Evolutionary conservation across 257 asterid species (phyloP).

Genomic region (Solanum infundibuliforme): DNA sequence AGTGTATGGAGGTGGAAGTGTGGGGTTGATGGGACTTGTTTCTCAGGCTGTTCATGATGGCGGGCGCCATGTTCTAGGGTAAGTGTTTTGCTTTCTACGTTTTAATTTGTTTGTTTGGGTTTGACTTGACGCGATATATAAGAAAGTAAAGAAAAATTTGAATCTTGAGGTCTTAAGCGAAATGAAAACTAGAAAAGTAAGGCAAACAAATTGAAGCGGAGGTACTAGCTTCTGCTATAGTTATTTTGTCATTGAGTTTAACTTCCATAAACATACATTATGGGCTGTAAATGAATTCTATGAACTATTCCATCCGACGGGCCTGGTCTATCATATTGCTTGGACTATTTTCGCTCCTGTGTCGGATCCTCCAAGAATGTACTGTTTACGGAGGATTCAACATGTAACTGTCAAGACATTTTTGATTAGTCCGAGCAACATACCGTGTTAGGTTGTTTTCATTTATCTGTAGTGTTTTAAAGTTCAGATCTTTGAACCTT

Average conservation of each 20-base stretch:
- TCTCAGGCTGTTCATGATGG: constrained; percentile 99
- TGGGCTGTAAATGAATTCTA: too few species aligned
- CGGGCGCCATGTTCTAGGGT: constrained; percentile 99
- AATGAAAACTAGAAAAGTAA: too few species aligned
- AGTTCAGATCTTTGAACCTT: not conserved
- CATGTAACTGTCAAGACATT: not conserved
- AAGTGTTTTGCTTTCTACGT: not conserved
- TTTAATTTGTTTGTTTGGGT: not conserved
- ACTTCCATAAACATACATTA: too few species aligned
- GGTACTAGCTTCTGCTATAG: not conserved
- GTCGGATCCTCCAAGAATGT: not conserved
- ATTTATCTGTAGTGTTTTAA: not conserved
- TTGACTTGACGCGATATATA: not conserved
- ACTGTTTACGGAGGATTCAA: not conserved
- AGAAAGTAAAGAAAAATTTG: not conserved
- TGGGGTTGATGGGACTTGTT: constrained; percentile 98
- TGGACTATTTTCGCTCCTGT: not conserved
- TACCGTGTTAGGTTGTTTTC: not conserved
- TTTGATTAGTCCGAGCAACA: not conserved
- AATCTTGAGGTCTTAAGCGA: not conserved
- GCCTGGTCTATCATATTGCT: not conserved
- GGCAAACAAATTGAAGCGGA: not conserved
- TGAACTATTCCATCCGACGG: not conserved
- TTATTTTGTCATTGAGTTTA: not conserved
- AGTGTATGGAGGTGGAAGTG: constrained; percentile 99